Evolutionary conservation across 352 stramenopile species (phyloP).

Genomic region (Phytophthora cryptogea): DNA sequence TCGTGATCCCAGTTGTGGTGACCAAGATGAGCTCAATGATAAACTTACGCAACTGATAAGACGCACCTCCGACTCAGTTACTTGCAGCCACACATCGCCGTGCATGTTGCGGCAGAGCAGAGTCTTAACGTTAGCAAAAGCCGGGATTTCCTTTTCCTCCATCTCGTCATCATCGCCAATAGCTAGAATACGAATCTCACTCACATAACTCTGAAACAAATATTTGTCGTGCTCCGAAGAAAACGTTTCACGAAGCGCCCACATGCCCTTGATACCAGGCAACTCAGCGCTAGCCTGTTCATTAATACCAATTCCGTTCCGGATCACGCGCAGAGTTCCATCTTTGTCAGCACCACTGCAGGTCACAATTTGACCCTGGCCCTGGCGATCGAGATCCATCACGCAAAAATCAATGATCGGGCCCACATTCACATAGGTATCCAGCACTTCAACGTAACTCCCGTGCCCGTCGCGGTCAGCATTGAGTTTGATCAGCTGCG

Average conservation of each 20-base stretch:
- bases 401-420: slow-evolving; percentile 99
- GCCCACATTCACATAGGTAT: slow-evolving; percentile 97
- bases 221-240: slow-evolving; percentile 92
- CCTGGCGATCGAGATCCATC: slow-evolving; percentile 93
- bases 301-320: slow-evolving; percentile 99
- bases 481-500: slow-evolving; percentile 95
- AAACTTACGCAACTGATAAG: slow-evolving; percentile 82
- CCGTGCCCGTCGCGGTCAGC: slow-evolving; percentile 71
- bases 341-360: slow-evolving; percentile 96
- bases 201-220: slow-evolving; percentile 96
- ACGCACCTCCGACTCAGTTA: slow-evolving; percentile 93
- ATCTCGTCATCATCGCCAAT: slow-evolving; percentile 92
- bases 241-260: slow-evolving; percentile 90
- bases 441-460: slow-evolving; percentile 93
- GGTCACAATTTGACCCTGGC: slow-evolving; percentile 96
- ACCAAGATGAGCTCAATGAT: slow-evolving; percentile 75
- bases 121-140: slow-evolving; percentile 89
- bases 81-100: slow-evolving; percentile 91
- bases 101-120: slow-evolving; percentile 94
- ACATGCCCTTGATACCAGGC: slow-evolving; percentile 98
- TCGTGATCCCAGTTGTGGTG: slow-evolving; percentile 53
- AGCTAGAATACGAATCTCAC: slow-evolving; percentile 95
- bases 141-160: slow-evolving; percentile 90
- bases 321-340: slow-evolving; percentile 96
- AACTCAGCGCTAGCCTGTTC: slow-evolving; percentile 95